Conservation (phyloP, 495 filamentous ascomycete species). For the Penicillium psychrofluorescens region DNA sequence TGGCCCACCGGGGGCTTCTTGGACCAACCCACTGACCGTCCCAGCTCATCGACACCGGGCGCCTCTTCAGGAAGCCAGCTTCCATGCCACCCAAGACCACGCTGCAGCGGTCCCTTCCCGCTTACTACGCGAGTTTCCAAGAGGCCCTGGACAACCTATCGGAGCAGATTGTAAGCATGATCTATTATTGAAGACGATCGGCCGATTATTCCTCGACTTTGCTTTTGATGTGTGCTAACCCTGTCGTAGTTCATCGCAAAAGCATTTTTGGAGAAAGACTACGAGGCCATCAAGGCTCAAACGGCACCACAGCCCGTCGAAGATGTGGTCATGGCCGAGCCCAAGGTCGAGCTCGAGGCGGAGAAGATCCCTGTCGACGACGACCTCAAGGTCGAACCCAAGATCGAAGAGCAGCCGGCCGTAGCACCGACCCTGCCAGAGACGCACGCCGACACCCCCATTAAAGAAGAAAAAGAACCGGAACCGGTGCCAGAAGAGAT, state of each 20-base stretch:
- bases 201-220: slow-evolving; percentile 1
- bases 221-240: slow-evolving; percentile 11
- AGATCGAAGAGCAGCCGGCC: background rate
- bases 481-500: slow-evolving; percentile 23
- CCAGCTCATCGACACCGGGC: slow-evolving; percentile 43
- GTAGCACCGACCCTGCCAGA: background rate
- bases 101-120: slow-evolving; percentile 34
- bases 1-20: background rate
- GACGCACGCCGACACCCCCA: slow-evolving; percentile 8
- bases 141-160: slow-evolving; percentile 43
- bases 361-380: too few species aligned
- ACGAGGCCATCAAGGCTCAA: slow-evolving; percentile 30
- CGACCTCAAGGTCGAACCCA: slow-evolving; percentile 3
- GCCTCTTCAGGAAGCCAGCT: slow-evolving; percentile 34
- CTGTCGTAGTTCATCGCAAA: slow-evolving; percentile 36
- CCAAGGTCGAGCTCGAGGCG: slow-evolving; percentile 8
- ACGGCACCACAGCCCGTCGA: slow-evolving; percentile 21
- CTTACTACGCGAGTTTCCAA: slow-evolving; percentile 41
- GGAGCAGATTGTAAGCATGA: slow-evolving; percentile 43
- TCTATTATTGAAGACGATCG: background rate
- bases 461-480: slow-evolving; percentile 20
- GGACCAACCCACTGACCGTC: slow-evolving; percentile 12
- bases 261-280: slow-evolving; percentile 38
- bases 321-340: slow-evolving; percentile 26
- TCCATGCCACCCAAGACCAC: slow-evolving; percentile 30